phyloP scores from a whole-genome alignment of 768 basidiomycete genomes.

The Tricholomella constricta region DNA sequence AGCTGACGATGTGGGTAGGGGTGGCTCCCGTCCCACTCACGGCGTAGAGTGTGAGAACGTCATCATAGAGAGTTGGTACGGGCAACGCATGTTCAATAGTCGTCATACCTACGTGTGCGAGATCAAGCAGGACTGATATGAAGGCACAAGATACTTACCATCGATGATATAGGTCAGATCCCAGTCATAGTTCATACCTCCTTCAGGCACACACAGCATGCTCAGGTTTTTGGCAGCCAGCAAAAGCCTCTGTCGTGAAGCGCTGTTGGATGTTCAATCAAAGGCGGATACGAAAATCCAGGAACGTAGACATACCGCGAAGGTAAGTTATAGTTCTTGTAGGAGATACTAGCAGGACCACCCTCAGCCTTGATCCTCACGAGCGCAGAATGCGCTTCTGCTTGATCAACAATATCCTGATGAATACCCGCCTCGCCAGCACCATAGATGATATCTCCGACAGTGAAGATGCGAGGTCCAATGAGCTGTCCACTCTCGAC shows the following conservation, averaged over 20 bases:
- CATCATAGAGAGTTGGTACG: conserved; percentile 64
- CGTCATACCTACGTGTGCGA: conserved; percentile 66
- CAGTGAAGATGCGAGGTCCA: conserved; percentile 74
- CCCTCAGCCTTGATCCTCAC: conserved; percentile 72
- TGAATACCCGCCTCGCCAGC: conserved; percentile 47
- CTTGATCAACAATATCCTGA: conserved; percentile 62
- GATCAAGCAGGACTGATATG: neutral
- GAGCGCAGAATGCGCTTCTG: conserved; percentile 67
- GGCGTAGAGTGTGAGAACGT: conserved; percentile 62
- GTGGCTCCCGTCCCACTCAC: conserved; percentile 71
- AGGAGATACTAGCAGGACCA: conserved; percentile 68
- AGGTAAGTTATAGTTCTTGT: conserved; percentile 78
- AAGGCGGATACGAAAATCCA: neutral
- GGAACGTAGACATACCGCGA: conserved; percentile 45
- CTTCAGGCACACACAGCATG: conserved; percentile 77
- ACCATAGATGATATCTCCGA: conserved; percentile 66
- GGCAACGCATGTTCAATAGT: conserved; percentile 75
- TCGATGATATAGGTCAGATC: conserved; percentile 79
- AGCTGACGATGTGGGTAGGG: conserved; percentile 77
- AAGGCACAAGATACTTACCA: conserved; percentile 36
- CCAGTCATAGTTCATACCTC: conserved; percentile 82
- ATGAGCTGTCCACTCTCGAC: conserved; percentile 68
- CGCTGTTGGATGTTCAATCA: conserved; percentile 35
- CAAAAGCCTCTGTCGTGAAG: conserved; percentile 67
- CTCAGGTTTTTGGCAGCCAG: conserved; percentile 59